phyloP scores from a whole-genome alignment of 2,329 filamentous ascomycete species.

The Plenodomus lindquistii region DNA sequence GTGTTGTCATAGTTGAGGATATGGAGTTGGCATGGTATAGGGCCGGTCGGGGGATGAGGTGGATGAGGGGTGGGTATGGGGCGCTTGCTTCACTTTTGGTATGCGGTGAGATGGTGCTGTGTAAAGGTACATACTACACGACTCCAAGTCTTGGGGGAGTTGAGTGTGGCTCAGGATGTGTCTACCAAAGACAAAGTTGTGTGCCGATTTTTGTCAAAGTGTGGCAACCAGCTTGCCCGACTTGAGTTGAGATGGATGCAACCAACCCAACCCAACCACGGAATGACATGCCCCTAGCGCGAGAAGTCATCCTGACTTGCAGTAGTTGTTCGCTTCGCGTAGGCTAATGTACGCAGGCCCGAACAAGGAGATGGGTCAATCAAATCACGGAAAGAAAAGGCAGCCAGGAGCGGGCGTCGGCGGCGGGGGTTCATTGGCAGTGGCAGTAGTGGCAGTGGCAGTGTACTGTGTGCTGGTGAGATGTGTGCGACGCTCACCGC shows the following conservation, averaged over 20 bases:
- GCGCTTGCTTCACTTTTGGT: conserved; percentile 30
- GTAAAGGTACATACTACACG: too few relatives aligned
- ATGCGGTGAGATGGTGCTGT: conserved; percentile 6
- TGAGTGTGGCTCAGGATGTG: too few relatives aligned
- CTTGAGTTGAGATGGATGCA: not conserved
- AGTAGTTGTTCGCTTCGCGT: conserved; percentile 9
- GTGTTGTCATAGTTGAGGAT: conserved; percentile 14
- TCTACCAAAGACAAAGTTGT: too few relatives aligned
- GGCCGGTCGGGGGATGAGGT: conserved; percentile 13
- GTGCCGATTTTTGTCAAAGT: too few relatives aligned
- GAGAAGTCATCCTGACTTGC: not conserved
- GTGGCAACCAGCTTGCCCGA: not conserved
- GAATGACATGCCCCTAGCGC: not conserved
- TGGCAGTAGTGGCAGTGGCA: too few relatives aligned
- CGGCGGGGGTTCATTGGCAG: too few relatives aligned
- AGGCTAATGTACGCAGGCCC: conserved; percentile 34
- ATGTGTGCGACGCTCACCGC: conserved; percentile 30
- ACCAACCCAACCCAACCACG: too few relatives aligned
- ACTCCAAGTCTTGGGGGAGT: too few relatives aligned
- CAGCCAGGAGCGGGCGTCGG: not conserved
- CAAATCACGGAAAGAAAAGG: not conserved
- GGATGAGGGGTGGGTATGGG: conserved; percentile 7
- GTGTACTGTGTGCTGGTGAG: conserved; percentile 14
- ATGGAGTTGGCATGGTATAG: conserved; percentile 21
- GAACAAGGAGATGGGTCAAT: conserved; percentile 16